Percentiles rank a stretch among this genome's conserved stretches.
phyloP scores from a whole-genome alignment of 179 eudicot species.

The Kewa caespitosa region DNA sequence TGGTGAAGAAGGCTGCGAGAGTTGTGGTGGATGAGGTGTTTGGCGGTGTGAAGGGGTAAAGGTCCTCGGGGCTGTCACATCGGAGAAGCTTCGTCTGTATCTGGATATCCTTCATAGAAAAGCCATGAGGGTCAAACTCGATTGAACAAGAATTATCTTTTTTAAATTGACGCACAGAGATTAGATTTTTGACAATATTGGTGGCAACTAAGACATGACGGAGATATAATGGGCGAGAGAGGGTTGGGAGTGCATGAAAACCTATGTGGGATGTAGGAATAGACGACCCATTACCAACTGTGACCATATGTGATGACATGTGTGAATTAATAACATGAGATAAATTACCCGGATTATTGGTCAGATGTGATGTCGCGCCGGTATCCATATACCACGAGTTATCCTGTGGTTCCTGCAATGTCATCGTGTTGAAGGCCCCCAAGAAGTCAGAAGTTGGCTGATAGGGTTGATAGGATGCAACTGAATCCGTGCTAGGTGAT shows the following conservation, averaged over 20 bases:
- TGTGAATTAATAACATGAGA: background rate
- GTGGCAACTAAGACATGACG: background rate
- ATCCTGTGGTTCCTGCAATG: background rate
- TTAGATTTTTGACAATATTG: no score
- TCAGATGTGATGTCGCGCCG: background rate
- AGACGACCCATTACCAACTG: background rate
- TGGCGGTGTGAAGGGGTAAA: background rate
- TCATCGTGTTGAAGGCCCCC: background rate
- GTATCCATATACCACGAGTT: background rate
- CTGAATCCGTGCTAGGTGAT: background rate
- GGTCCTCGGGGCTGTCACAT: background rate
- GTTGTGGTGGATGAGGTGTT: background rate
- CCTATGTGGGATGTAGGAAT: background rate
- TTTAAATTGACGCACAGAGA: no score
- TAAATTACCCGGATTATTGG: background rate
- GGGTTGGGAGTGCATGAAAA: background rate
- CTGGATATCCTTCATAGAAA: background rate
- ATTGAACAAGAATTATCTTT: background rate
- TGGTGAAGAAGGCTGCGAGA: background rate
- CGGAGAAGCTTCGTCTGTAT: background rate
- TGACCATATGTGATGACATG: no score
- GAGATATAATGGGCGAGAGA: background rate
- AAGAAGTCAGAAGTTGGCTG: background rate
- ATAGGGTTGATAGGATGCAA: background rate
- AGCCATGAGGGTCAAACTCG: conserved; percentile 1